Evolutionary conservation across 78 protist genomes (phyloP).

Genomic region (Dictyostelium citrinum): DNA sequence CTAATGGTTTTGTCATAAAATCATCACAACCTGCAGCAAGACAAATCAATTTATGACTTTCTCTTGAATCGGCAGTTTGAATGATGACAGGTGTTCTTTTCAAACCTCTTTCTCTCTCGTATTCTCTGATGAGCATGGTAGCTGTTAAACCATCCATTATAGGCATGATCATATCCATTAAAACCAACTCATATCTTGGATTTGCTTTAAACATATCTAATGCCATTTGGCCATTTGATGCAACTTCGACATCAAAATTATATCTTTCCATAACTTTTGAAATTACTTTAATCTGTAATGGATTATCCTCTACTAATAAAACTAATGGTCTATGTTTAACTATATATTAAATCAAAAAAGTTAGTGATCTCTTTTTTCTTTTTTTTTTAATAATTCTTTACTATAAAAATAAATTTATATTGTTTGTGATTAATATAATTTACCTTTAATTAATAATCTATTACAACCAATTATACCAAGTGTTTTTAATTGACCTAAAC

Average conservation of each 20-base stretch:
- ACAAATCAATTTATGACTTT: slow-evolving; percentile 51
- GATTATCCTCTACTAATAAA: slow-evolving; percentile 69
- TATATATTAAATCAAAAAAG: neutral
- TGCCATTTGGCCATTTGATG: slow-evolving; percentile 79
- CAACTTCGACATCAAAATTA: slow-evolving; percentile 80
- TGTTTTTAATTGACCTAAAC: slow-evolving; percentile 35
- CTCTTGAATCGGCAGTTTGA: slow-evolving; percentile 75
- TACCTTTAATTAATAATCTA: slow-evolving; percentile 70
- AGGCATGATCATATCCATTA: slow-evolving; percentile 82
- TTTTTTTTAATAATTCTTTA: too few relatives aligned
- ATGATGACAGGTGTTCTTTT: slow-evolving; percentile 77
- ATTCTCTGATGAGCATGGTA: slow-evolving; percentile 71
- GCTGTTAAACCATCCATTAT: slow-evolving; percentile 81
- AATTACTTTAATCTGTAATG: slow-evolving; percentile 62
- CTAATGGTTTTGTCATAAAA: slow-evolving; percentile 74
- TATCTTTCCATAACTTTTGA: slow-evolving; percentile 65
- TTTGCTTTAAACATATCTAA: slow-evolving; percentile 74
- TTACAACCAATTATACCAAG: slow-evolving; percentile 72
- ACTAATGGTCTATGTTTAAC: slow-evolving; percentile 79
- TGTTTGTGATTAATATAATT: too few relatives aligned
- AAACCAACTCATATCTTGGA: slow-evolving; percentile 71
- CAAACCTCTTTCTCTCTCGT: slow-evolving; percentile 66
- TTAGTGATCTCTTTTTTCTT: too few relatives aligned
- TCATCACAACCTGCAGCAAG: slow-evolving; percentile 82
- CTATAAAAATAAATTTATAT: too few relatives aligned